phyloP scores from a whole-genome alignment of 306 rosid species.

The Calophaca sinica region DNA sequence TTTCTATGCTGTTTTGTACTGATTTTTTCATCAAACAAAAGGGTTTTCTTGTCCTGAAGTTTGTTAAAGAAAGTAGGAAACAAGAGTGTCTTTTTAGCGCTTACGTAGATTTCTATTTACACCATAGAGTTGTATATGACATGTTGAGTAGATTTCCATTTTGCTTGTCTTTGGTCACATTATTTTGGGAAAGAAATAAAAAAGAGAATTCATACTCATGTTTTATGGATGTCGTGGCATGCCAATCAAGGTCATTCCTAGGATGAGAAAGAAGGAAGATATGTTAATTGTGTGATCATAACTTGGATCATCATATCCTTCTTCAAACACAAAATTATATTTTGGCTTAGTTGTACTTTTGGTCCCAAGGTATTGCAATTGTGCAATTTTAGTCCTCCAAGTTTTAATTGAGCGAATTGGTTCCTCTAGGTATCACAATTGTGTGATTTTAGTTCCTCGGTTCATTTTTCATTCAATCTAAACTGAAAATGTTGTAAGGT shows the following conservation, averaged over 20 bases:
- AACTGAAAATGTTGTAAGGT: too few species aligned
- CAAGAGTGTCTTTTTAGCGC: not conserved
- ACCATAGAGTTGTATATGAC: not conserved
- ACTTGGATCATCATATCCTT: not conserved
- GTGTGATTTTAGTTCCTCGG: too few species aligned
- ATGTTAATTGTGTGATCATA: not conserved
- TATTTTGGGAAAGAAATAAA: not conserved
- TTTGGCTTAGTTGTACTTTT: too few species aligned
- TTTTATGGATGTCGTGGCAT: not conserved
- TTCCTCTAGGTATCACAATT: too few species aligned
- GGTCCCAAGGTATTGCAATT: too few species aligned
- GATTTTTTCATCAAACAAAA: not conserved
- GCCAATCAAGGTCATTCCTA: not conserved
- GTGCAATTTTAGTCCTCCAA: too few species aligned
- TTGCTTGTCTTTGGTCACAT: conserved; percentile 7
- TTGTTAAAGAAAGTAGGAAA: not conserved
- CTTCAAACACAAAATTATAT: not conserved
- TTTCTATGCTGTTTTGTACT: not conserved
- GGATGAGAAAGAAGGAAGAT: not conserved
- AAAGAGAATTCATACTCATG: not conserved
- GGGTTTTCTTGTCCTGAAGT: not conserved
- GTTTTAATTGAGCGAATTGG: too few species aligned
- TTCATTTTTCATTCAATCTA: too few species aligned
- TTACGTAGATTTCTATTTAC: not conserved
- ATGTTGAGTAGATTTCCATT: conserved; percentile 4